These are phyloP conservation scores for Handroanthus guayacan DNA, from an alignment of 257 asterid species.

Conservation along the genomic window DNA sequence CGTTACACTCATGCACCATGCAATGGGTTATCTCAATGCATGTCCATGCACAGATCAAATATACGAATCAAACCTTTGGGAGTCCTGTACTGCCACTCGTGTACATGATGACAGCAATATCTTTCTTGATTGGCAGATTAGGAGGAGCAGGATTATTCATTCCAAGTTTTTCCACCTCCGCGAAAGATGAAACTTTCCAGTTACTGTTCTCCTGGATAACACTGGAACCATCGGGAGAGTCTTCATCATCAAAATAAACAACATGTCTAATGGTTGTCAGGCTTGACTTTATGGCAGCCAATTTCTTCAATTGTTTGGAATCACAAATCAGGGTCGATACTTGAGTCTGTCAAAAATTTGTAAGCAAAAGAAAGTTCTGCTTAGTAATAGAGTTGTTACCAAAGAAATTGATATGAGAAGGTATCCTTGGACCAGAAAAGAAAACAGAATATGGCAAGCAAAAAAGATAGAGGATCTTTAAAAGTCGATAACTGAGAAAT, in stretches of 20 bases:
- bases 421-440: slow-evolving; percentile 6
- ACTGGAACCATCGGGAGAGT: slow-evolving; percentile 49
- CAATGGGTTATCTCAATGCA: slow-evolving; percentile 10
- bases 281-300: slow-evolving; percentile 67
- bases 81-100: slow-evolving; percentile 98
- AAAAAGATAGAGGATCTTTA: not conserved
- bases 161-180: slow-evolving; percentile 84
- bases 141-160: slow-evolving; percentile 58
- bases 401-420: slow-evolving; percentile 24
- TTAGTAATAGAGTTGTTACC: slow-evolving; percentile 21
- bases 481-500: slow-evolving; percentile 9
- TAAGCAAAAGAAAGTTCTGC: slow-evolving; percentile 29
- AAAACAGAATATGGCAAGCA: slow-evolving; percentile 14
- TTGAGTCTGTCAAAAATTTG: slow-evolving; percentile 71
- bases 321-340: slow-evolving; percentile 87
- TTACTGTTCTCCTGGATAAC: slow-evolving; percentile 43
- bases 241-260: slow-evolving; percentile 74
- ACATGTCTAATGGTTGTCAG: slow-evolving; percentile 63
- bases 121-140: slow-evolving; percentile 72
- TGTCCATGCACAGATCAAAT: slow-evolving; percentile 16
- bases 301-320: slow-evolving; percentile 74
- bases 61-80: slow-evolving; percentile 70
- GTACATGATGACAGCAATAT: slow-evolving; percentile 90
- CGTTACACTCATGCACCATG: slow-evolving; percentile 28
- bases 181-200: slow-evolving; percentile 69